These are phyloP conservation scores for Boletus sp. DNA, from an alignment of 768 basidiomycete genomes.

Conservation along the genomic window DNA sequence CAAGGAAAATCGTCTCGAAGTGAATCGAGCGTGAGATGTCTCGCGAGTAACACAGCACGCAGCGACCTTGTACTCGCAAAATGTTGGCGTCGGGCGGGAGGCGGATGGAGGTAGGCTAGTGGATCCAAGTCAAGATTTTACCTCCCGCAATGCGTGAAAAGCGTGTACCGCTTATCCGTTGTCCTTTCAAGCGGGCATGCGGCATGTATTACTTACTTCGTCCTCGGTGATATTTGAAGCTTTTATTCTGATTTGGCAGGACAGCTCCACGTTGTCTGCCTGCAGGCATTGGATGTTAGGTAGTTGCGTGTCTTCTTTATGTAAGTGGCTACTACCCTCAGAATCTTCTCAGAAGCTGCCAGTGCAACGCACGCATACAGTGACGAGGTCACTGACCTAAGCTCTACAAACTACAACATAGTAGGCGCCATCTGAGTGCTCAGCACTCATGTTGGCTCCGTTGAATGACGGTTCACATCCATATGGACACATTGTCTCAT, in stretches of 20 bases:
- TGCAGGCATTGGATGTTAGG: constrained; percentile 59
- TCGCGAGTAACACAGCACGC: constrained; percentile 25
- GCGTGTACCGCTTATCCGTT: constrained; percentile 55
- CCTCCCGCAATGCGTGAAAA: constrained; percentile 47
- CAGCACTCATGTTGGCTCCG: background rate
- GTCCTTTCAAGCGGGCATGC: constrained; percentile 35
- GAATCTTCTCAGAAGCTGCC: constrained; percentile 9
- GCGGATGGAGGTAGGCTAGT: constrained; percentile 21
- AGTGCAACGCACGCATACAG: background rate
- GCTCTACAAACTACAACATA: background rate
- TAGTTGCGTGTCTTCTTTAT: constrained; percentile 42
- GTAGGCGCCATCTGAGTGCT: background rate
- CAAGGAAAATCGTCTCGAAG: constrained; percentile 48
- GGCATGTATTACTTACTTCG: constrained; percentile 31
- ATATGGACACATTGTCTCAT: background rate
- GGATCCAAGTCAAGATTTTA: constrained; percentile 38
- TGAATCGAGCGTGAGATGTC: constrained; percentile 48
- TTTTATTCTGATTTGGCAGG: constrained; percentile 48
- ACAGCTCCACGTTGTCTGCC: constrained; percentile 70
- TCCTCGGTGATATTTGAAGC: constrained; percentile 41
- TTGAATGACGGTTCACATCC: background rate
- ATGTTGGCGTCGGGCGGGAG: constrained; percentile 22
- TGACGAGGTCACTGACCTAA: background rate
- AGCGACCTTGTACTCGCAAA: constrained; percentile 29
- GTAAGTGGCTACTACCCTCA: constrained; percentile 34